Evolutionary conservation across 176 grass and related monocot genomes (phyloP), one percentile per base, ranked within the genome.

Genomic region (Pontederia paniculata): DNA sequence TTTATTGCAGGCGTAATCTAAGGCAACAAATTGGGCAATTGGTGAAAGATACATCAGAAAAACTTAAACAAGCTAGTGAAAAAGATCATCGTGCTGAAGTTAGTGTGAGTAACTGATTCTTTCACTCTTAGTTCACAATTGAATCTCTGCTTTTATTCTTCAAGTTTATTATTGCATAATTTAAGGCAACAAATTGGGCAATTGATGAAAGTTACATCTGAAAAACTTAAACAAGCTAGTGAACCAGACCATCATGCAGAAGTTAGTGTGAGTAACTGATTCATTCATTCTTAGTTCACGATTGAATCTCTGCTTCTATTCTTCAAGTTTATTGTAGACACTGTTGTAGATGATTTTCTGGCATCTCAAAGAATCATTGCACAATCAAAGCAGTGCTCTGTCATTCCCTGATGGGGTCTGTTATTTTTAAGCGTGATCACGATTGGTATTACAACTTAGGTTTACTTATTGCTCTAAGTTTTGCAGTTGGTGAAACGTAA

Each of bases 11-110:
- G 67, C 84, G 88, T 28, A 88, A 84, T 60, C 84, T 77, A 56
- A 81, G 72, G 17, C 64, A 81, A 43, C 86, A 79, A 52, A 81
- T 95, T 68, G 74, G 81, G 55, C 89, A 84, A 21, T 52, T 95
- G 16, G 69, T 85, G 49, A 95, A 95, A 55, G 84, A 79, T 71
- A 85, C 89, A 12, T 88, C 83, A 53, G 89, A 84, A 7, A 95
- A 88, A 77, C 84, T 95, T 23, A 78, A 77, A 66, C 68, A 70
- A 28, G 68, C 89, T 54, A 74, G 80, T 45, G 89, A 79, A 71
- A 77, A 74, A 31, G 74, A 88, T 63, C 84, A 77, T 61, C 88
- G 48, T 50, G 37, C 59, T 28, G 84, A 70, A 68, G 81, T 76
- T 66, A 88, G 80, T 63, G 89, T 88, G 50, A 84, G 83, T 77